These are phyloP conservation scores for Monilinia fructigena DNA, from an alignment of 2,329 filamentous ascomycete species.

Conservation along the genomic window DNA sequence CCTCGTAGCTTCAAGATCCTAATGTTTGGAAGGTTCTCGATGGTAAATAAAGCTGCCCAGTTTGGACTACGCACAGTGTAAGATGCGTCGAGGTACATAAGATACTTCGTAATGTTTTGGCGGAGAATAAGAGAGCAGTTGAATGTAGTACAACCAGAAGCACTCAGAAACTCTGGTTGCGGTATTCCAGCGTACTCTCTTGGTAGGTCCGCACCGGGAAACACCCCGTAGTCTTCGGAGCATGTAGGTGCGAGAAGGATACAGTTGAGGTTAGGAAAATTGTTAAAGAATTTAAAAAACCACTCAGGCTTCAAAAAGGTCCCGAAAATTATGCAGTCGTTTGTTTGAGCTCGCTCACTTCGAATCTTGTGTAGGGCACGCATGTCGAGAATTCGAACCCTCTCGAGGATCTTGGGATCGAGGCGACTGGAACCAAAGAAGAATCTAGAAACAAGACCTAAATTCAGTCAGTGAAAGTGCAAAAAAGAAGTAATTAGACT, in stretches of 20 bases:
- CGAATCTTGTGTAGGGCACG: slow-evolving; percentile 5
- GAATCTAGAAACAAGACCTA: slow-evolving; percentile 4
- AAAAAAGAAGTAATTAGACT: background rate
- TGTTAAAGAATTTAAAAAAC: slow-evolving; percentile 6
- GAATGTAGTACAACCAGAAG: slow-evolving; percentile 10
- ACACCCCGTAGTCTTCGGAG: background rate
- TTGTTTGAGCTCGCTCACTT: slow-evolving; percentile 3
- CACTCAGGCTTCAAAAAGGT: slow-evolving; percentile 2
- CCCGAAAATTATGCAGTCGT: slow-evolving; percentile 2
- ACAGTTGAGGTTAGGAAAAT: slow-evolving; percentile 16
- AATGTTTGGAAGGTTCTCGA: slow-evolving; percentile 39
- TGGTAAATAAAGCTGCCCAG: slow-evolving; percentile 41
- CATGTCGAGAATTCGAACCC: slow-evolving; percentile 18
- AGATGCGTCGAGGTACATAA: slow-evolving; percentile 33
- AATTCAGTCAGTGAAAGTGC: background rate
- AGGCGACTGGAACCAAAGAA: background rate
- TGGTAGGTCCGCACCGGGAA: background rate
- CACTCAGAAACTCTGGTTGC: slow-evolving; percentile 10
- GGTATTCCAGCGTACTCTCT: background rate
- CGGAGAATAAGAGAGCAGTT: background rate
- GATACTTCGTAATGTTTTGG: slow-evolving; percentile 11
- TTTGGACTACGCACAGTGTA: slow-evolving; percentile 19
- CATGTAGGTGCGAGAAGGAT: slow-evolving; percentile 10
- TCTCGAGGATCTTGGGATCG: slow-evolving; percentile 34
- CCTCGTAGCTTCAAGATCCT: slow-evolving; percentile 52